Percentiles rank a stretch among this genome's conserved stretches.
phyloP scores from a whole-genome alignment of 768 basidiomycete genomes.

The Infundibulicybe gibba region DNA sequence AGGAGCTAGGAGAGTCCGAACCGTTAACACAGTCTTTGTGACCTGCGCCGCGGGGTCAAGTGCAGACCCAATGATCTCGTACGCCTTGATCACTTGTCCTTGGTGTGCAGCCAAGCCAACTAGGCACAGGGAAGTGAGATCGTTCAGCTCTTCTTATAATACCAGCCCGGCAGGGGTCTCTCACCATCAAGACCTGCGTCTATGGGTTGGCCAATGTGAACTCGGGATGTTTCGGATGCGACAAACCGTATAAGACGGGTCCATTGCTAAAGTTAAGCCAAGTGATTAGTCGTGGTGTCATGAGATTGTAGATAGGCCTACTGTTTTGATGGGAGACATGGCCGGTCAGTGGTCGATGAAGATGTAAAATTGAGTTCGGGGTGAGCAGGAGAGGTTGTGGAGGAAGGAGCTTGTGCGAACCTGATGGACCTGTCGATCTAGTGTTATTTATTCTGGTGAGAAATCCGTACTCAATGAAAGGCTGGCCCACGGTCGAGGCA shows the following conservation, averaged over 20 bases:
- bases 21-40: conserved; percentile 60
- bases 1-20: conserved; percentile 67
- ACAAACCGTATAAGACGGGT: conserved; percentile 80
- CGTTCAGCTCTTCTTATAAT: background rate
- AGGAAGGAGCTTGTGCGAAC: too few relatives aligned
- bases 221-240: conserved; percentile 66
- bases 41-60: conserved; percentile 66
- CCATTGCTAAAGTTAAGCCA: conserved; percentile 60
- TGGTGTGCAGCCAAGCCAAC: conserved; percentile 58
- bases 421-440: too few relatives aligned
- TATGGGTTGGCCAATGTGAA: conserved; percentile 78
- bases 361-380: background rate
- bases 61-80: conserved; percentile 69
- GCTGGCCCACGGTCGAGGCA: too few relatives aligned
- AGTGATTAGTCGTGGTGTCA: background rate
- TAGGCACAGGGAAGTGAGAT: conserved; percentile 20
- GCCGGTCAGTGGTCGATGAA: conserved; percentile 7
- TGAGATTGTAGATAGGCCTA: conserved; percentile 19
- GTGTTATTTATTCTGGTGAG: background rate
- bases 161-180: conserved; percentile 3
- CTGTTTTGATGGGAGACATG: conserved; percentile 61
- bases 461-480: too few relatives aligned
- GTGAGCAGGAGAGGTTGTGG: background rate
- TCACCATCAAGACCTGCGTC: conserved; percentile 63
- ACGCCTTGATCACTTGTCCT: conserved; percentile 55